Conservation (phyloP, 176 grass and related monocot genomes). For the Juncus effusus region DNA sequence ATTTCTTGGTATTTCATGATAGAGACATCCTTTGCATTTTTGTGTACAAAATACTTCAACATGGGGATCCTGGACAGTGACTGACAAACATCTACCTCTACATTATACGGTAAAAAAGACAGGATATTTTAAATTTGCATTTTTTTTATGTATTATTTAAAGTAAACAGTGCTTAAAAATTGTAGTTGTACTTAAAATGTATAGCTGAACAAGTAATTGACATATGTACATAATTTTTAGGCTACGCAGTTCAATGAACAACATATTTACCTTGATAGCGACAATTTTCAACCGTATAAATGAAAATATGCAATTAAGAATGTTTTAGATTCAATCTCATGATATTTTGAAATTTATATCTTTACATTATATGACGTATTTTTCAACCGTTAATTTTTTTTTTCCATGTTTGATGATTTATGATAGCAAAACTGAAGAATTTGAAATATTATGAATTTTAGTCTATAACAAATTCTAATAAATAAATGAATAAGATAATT, state of each 20-base stretch:
- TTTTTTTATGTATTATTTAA: background rate
- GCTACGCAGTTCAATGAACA: too few relatives aligned
- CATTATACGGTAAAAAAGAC: background rate
- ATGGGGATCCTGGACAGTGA: conserved; percentile 8
- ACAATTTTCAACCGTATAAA: too few relatives aligned
- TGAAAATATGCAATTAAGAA: too few relatives aligned
- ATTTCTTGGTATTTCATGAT: conserved; percentile 19
- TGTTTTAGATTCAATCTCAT: too few relatives aligned
- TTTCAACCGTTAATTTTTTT: background rate
- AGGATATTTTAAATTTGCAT: background rate
- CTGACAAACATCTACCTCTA: conserved; percentile 19
- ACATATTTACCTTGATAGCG: too few relatives aligned
- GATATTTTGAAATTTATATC: too few relatives aligned
- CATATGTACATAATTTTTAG: too few relatives aligned
- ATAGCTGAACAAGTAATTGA: background rate
- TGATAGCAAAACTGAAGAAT: conserved; percentile 3
- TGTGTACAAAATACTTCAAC: conserved; percentile 3
- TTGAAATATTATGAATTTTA: background rate
- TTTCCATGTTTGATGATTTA: conserved; percentile 6
- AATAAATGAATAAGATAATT: too few relatives aligned
- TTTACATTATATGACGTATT: too few relatives aligned
- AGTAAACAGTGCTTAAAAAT: background rate
- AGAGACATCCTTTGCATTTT: conserved; percentile 12
- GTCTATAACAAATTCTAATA: background rate
- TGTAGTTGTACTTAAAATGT: background rate